Evolutionary conservation across 148 eudicot species (phyloP), one percentile per base, ranked within the genome.

Genomic region (Silene uniflora): DNA sequence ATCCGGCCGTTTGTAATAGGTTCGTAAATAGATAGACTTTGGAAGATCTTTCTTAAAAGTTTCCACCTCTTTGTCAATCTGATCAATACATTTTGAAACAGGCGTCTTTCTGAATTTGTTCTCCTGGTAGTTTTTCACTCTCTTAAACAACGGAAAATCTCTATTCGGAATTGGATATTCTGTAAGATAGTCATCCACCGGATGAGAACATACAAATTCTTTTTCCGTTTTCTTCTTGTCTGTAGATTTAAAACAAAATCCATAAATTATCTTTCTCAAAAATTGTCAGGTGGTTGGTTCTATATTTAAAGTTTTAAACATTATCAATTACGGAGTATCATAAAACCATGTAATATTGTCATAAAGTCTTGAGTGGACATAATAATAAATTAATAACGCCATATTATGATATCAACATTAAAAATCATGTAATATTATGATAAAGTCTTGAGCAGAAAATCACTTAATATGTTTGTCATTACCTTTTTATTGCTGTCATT

Each of bases 21-120:
- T 70, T 46, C 73, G 29, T 22, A 70, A 70, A 54, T 70, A 70
- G 60, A 70, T 70, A 11, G 73, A 70, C 22, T 70, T 21, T 9
- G 73, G 73, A 52, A 70, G 73, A 9, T 70, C n/a, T 70, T 44
- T 5, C 12, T 2, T 12, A 25, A 70, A 54, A 6, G 29, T 11
- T 4, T 46, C 55, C 22, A 17, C 35, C 58, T 70, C 73, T 10
- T 19, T 54, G 29, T 18, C 49, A 13, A 23, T 70, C 5, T 21
- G 19, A 64, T 64, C 68, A 27, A 25, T 22, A 21, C 27, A 11
- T 49, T 52, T 52, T 23, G 32, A 19, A 46, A 54, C 1, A 10
- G n/a, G 27, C 3, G 73, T 47, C 13, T 22, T 49, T 49, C 18
- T 44, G 55, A 70, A 70, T 2, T 13, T 47, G 32, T 70, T 49